Evolutionary conservation across 2,329 filamentous ascomycete species (phyloP).

Genomic region (Pseudogymnoascus sp.): DNA sequence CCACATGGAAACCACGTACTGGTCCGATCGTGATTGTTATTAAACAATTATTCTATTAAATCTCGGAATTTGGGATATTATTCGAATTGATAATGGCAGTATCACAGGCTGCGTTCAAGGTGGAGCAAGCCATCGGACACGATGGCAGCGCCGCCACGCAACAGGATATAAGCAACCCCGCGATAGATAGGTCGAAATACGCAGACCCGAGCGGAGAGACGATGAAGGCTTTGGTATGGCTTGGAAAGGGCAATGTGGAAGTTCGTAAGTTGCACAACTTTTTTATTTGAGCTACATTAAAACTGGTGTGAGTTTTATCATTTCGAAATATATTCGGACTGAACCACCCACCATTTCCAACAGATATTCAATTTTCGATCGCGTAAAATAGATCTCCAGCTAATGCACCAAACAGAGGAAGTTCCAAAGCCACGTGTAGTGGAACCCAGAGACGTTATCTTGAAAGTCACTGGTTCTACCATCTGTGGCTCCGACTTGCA

Average conservation of each 20-base stretch:
- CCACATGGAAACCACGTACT: neutral
- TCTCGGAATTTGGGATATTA: neutral
- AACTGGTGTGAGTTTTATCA: neutral
- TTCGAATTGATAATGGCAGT: neutral
- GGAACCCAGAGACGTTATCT: slow-evolving; percentile 25
- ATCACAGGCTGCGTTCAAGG: slow-evolving; percentile 56
- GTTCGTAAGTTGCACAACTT: slow-evolving; percentile 40
- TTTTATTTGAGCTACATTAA: neutral
- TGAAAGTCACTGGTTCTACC: slow-evolving; percentile 28
- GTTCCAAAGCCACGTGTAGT: slow-evolving; percentile 25
- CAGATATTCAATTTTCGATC: neutral
- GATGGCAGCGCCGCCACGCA: slow-evolving; percentile 54
- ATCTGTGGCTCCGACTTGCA: slow-evolving; percentile 30
- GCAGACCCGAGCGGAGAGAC: slow-evolving; percentile 45
- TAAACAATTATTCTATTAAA: neutral
- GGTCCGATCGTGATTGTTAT: neutral
- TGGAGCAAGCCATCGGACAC: slow-evolving; percentile 63
- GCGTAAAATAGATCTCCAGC: neutral
- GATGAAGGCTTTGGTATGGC: slow-evolving; percentile 79
- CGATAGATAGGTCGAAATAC: slow-evolving; percentile 39
- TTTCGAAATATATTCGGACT: neutral
- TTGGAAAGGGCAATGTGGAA: slow-evolving; percentile 71
- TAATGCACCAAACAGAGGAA: slow-evolving; percentile 12
- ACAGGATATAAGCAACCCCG: slow-evolving; percentile 66
- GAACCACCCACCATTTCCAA: no score